These are phyloP conservation scores for Sporopachydermia cereana DNA, from an alignment of 1,139 yeast genomes.

Conservation along the genomic window DNA sequence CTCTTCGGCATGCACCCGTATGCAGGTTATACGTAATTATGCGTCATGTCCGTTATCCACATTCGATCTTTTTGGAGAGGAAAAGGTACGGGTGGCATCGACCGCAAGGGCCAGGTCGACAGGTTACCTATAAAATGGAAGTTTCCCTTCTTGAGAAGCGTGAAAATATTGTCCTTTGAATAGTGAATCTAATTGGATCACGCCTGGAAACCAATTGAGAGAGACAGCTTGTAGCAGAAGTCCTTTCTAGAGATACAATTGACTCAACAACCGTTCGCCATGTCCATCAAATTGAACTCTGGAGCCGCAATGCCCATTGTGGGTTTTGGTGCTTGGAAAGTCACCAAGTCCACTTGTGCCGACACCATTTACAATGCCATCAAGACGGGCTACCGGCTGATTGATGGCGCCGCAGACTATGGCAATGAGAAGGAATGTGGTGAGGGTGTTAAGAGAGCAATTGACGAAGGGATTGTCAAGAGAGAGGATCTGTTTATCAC, in stretches of 20 bases:
- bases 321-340: constrained; percentile 64
- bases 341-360: constrained; percentile 43
- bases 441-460: constrained; percentile 50
- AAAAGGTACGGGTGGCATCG: too few species aligned
- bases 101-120: not conserved
- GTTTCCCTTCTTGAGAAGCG: not conserved
- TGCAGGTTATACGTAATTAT: not conserved
- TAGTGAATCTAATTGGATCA: too few species aligned
- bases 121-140: not conserved
- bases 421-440: constrained; percentile 73
- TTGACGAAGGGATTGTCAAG: constrained; percentile 53
- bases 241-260: not conserved
- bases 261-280: not conserved
- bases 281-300: constrained; percentile 37
- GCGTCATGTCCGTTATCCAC: not conserved
- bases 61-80: not conserved
- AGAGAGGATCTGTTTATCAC: constrained; percentile 60
- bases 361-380: constrained; percentile 54
- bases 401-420: constrained; percentile 71
- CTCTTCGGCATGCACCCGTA: too few species aligned
- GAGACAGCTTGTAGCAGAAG: not conserved
- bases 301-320: constrained; percentile 52
- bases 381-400: constrained; percentile 59
- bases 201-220: not conserved
- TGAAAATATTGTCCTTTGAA: not conserved